Evolutionary conservation across 257 asterid species (phyloP).

Genomic region (Petrea volubilis): DNA sequence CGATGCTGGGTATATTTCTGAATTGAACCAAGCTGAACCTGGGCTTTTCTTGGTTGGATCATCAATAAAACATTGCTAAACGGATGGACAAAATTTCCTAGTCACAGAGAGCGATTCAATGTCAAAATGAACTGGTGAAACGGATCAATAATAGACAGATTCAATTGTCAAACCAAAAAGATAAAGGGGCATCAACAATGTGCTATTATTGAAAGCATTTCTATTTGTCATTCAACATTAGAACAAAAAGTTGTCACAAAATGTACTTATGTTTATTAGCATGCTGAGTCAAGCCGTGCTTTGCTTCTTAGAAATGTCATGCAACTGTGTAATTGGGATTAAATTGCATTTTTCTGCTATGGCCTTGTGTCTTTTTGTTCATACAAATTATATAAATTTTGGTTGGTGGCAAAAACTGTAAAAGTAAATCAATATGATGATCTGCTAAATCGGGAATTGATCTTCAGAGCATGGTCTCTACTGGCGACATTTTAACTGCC

Average conservation of each 20-base stretch:
- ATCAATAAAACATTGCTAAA: not conserved
- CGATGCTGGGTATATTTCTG: not conserved
- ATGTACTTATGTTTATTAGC: not conserved
- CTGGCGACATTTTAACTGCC: not conserved
- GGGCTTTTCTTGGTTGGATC: not conserved
- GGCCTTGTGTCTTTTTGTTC: not conserved
- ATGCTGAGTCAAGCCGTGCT: not conserved
- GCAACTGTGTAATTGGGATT: not conserved
- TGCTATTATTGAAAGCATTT: not conserved
- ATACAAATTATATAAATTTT: not conserved
- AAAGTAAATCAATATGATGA: not conserved
- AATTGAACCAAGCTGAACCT: not conserved
- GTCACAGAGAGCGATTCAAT: not conserved
- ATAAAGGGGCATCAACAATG: not conserved
- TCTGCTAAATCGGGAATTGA: not conserved
- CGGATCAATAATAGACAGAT: not conserved
- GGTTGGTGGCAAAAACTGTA: not conserved
- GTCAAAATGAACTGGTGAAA: not conserved
- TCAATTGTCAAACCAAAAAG: not conserved
- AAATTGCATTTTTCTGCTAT: not conserved
- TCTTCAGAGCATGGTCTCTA: not conserved
- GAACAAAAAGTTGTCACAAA: not conserved
- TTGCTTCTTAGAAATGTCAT: not conserved
- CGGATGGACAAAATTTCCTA: not conserved
- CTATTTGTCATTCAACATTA: not conserved